Evolutionary conservation across 495 filamentous ascomycete genomes (phyloP).

Genomic region (Ascobolus immersus): DNA sequence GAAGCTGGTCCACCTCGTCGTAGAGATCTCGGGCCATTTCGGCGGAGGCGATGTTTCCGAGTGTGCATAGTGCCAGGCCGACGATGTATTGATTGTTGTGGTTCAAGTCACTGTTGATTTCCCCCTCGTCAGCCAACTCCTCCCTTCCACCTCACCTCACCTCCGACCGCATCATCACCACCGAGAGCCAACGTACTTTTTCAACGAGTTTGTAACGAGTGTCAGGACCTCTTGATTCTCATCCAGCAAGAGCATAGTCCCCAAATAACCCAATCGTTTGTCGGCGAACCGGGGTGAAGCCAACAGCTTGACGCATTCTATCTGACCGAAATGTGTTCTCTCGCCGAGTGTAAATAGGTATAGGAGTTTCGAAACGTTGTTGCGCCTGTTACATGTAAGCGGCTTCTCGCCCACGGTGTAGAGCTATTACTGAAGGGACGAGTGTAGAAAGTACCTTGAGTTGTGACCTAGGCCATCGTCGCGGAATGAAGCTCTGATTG

Average conservation of each 20-base stretch:
- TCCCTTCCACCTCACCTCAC: background rate
- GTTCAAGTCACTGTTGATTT: slow-evolving; percentile 66
- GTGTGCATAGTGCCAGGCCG: slow-evolving; percentile 76
- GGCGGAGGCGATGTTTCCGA: slow-evolving; percentile 89
- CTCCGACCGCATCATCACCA: too few species aligned
- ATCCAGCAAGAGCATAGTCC: slow-evolving; percentile 84
- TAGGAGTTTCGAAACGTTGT: slow-evolving; percentile 94
- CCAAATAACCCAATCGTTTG: slow-evolving; percentile 85
- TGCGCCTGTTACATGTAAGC: slow-evolving; percentile 34
- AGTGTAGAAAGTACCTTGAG: slow-evolving; percentile 83
- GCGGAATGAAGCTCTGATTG: slow-evolving; percentile 84
- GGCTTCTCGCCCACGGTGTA: background rate
- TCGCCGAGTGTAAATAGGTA: slow-evolving; percentile 98
- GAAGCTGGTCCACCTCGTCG: slow-evolving; percentile 67
- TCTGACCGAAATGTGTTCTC: slow-evolving; percentile 94
- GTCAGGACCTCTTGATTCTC: slow-evolving; percentile 98
- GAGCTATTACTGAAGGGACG: slow-evolving; percentile 48
- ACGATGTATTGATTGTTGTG: slow-evolving; percentile 98
- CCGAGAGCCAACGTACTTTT: slow-evolving; percentile 45
- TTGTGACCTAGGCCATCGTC: too few species aligned
- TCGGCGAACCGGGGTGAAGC: slow-evolving; percentile 94
- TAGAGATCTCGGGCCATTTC: slow-evolving; percentile 99
- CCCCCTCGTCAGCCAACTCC: background rate
- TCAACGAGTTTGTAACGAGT: slow-evolving; percentile 84
- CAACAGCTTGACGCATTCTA: slow-evolving; percentile 93